Evolutionary conservation across 225 moss, liverwort and hornwort genomes (phyloP).

Genomic region (Marchantia paleacea): DNA sequence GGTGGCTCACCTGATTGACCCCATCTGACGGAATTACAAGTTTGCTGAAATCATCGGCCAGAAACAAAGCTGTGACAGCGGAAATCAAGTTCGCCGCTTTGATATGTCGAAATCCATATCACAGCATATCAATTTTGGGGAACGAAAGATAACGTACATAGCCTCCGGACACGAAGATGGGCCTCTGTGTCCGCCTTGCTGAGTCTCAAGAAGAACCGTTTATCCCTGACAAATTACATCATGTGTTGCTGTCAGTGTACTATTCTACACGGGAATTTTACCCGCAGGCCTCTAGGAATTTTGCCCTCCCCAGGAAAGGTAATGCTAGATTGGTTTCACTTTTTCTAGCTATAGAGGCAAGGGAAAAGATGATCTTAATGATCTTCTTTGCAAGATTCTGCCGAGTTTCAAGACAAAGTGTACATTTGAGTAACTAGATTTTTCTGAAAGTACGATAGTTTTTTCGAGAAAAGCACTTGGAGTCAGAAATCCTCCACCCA

Average conservation of each 20-base stretch:
- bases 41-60: neutral
- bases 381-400: constrained; percentile 1
- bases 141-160: neutral
- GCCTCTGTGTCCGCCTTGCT: neutral
- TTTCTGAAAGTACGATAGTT: neutral
- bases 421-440: neutral
- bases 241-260: neutral
- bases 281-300: too few species aligned
- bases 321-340: neutral
- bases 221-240: neutral
- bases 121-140: too few species aligned
- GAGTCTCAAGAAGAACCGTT: neutral
- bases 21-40: neutral
- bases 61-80: neutral
- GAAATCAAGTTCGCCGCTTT: too few species aligned
- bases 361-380: neutral
- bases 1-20: neutral
- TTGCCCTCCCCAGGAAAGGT: neutral
- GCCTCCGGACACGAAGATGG: neutral
- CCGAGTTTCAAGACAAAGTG: neutral
- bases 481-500: neutral
- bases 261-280: neutral
- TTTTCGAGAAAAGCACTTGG: neutral
- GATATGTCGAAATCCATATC: neutral
- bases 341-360: neutral